These are phyloP conservation scores for Penicillium longicatenatum DNA, from an alignment of 495 filamentous ascomycete genomes.

Conservation along the genomic window DNA sequence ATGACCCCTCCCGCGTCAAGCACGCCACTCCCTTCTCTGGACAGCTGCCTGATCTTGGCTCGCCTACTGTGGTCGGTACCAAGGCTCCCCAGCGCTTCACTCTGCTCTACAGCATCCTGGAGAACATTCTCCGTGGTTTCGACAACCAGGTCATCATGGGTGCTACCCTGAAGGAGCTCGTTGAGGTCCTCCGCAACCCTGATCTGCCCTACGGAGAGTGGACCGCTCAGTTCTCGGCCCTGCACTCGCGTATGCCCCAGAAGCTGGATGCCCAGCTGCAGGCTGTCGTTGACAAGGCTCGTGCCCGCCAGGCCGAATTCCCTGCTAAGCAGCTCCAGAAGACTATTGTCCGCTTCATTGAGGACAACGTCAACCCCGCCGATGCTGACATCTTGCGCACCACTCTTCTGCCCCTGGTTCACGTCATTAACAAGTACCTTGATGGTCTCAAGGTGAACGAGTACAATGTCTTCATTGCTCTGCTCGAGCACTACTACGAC, in stretches of 20 bases:
- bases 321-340: slow-evolving; percentile 86
- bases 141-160: slow-evolving; percentile 98
- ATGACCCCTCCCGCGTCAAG: slow-evolving; percentile 96
- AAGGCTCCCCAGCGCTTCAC: slow-evolving; percentile 91
- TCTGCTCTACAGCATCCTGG: slow-evolving; percentile 72
- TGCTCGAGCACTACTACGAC: slow-evolving; percentile 77
- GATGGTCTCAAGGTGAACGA: slow-evolving; percentile 93
- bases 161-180: slow-evolving; percentile 81
- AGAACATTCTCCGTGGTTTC: slow-evolving; percentile 89
- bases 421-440: slow-evolving; percentile 78
- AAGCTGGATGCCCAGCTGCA: slow-evolving; percentile 82
- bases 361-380: slow-evolving; percentile 73
- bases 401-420: slow-evolving; percentile 73
- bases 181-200: slow-evolving; percentile 83
- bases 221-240: slow-evolving; percentile 89
- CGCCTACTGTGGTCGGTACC: slow-evolving; percentile 81
- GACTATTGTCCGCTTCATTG: slow-evolving; percentile 81
- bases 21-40: slow-evolving; percentile 95
- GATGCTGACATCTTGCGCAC: slow-evolving; percentile 73
- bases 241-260: slow-evolving; percentile 94
- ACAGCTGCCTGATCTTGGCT: slow-evolving; percentile 84
- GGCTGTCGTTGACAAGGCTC: slow-evolving; percentile 81
- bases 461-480: slow-evolving; percentile 74
- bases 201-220: slow-evolving; percentile 97
- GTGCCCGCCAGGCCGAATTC: slow-evolving; percentile 79